Evolutionary conservation across 805 yeast genomes (phyloP).

Genomic region (Barnettozyma populi): DNA sequence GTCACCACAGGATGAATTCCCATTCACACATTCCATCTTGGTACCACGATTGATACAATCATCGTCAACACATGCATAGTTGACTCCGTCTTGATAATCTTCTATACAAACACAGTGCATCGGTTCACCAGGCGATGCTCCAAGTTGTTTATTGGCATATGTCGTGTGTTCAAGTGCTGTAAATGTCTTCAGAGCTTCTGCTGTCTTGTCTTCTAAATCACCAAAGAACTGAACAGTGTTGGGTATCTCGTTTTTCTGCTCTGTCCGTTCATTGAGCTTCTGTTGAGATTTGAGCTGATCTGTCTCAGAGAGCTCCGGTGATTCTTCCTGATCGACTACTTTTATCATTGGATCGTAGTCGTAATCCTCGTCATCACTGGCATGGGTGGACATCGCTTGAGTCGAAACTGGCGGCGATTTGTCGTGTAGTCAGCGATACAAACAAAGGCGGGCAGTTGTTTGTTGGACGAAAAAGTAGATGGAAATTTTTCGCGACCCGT

Average conservation of each 20-base stretch:
- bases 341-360: slow-evolving; percentile 15
- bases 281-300: slow-evolving; percentile 18
- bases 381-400: not conserved
- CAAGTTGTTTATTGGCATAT: slow-evolving; percentile 57
- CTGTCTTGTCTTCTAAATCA: slow-evolving; percentile 51
- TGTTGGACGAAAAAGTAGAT: not conserved
- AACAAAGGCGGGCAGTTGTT: not conserved
- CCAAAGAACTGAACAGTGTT: slow-evolving; percentile 18
- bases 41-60: slow-evolving; percentile 92
- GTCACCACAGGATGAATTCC: slow-evolving; percentile 62
- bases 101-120: slow-evolving; percentile 89
- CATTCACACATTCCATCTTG: slow-evolving; percentile 83
- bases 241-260: slow-evolving; percentile 19
- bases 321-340: slow-evolving; percentile 9
- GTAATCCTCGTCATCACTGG: slow-evolving; percentile 11
- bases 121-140: slow-evolving; percentile 67
- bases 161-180: slow-evolving; percentile 50
- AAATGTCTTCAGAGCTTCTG: slow-evolving; percentile 63
- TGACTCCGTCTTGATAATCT: slow-evolving; percentile 38
- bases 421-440: no score
- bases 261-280: slow-evolving; percentile 13
- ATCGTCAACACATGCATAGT: slow-evolving; percentile 76
- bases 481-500: no score
- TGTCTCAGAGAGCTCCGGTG: slow-evolving; percentile 16
- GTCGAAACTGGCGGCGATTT: not conserved